These are phyloP conservation scores for Wickerhamiella qilinensis DNA, from an alignment of 805 yeast species.

Conservation along the genomic window DNA sequence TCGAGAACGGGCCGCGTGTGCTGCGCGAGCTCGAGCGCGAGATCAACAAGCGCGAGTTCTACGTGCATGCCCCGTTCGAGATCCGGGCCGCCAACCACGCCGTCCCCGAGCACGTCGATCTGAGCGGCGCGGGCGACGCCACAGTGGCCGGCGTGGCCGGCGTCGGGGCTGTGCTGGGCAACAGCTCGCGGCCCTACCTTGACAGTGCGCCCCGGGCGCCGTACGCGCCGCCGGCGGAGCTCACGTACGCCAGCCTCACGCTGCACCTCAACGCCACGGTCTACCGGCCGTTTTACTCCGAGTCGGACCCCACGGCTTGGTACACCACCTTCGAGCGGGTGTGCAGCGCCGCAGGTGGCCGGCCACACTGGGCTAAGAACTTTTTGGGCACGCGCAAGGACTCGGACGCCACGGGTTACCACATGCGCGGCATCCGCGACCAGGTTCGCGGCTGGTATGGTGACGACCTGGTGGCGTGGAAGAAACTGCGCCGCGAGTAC, in stretches of 20 bases:
- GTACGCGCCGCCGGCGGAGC: slow-evolving; percentile 31
- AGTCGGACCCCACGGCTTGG: slow-evolving; percentile 62
- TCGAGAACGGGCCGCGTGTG: slow-evolving; percentile 58
- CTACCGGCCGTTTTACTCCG: slow-evolving; percentile 79
- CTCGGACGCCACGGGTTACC: slow-evolving; percentile 31
- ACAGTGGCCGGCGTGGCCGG: slow-evolving; percentile 4
- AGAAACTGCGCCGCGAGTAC: slow-evolving; percentile 42
- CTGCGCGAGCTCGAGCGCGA: slow-evolving; percentile 31
- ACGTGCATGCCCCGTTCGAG: slow-evolving; percentile 90
- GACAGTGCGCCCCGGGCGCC: slow-evolving; percentile 63
- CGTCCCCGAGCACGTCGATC: slow-evolving; percentile 10
- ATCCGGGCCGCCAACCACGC: slow-evolving; percentile 79
- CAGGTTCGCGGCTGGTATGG: slow-evolving; percentile 70
- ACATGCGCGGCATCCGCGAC: slow-evolving; percentile 65
- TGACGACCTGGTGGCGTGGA: slow-evolving; percentile 43
- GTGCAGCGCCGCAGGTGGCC: slow-evolving; percentile 66
- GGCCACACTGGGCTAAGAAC: slow-evolving; percentile 98
- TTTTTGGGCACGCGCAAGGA: slow-evolving; percentile 47
- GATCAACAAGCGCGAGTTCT: slow-evolving; percentile 46
- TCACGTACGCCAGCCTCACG: slow-evolving; percentile 63
- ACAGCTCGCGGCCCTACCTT: slow-evolving; percentile 60
- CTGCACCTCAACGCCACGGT: slow-evolving; percentile 84
- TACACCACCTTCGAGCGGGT: slow-evolving; percentile 67
- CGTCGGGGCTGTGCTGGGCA: slow-evolving; percentile 63
- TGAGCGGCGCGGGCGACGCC: neutral